Evolutionary conservation across 2,329 filamentous ascomycete genomes (phyloP).

Genomic region (Colletotrichum sp.): DNA sequence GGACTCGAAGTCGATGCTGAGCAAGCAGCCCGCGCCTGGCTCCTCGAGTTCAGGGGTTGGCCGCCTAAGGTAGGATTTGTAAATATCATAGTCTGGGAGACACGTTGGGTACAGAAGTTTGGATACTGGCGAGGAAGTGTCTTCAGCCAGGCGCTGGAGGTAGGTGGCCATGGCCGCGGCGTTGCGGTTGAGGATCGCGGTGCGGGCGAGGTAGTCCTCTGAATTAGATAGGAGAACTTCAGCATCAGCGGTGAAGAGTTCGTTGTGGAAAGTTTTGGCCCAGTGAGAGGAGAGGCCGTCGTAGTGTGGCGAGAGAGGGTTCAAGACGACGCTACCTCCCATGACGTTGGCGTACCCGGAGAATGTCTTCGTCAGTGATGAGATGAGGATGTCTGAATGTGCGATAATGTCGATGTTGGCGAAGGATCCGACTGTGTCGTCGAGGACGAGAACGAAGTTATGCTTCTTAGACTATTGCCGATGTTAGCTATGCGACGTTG

Average conservation of each 20-base stretch:
- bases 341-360: slow-evolving; percentile 61
- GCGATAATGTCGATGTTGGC: slow-evolving; percentile 55
- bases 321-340: slow-evolving; percentile 55
- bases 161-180: slow-evolving; percentile 45
- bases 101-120: slow-evolving; percentile 50
- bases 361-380: slow-evolving; percentile 64
- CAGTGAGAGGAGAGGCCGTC: slow-evolving; percentile 33
- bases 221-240: slow-evolving; percentile 49
- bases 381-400: slow-evolving; percentile 54
- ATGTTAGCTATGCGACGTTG: background rate
- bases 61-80: slow-evolving; percentile 39
- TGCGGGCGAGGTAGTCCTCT: slow-evolving; percentile 44
- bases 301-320: slow-evolving; percentile 49
- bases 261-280: slow-evolving; percentile 37
- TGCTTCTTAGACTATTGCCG: slow-evolving; percentile 38
- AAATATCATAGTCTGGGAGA: slow-evolving; percentile 38
- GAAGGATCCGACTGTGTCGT: slow-evolving; percentile 54
- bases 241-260: slow-evolving; percentile 53
- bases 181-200: slow-evolving; percentile 45
- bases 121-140: slow-evolving; percentile 38
- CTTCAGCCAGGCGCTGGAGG: slow-evolving; percentile 34
- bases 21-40: slow-evolving; percentile 60
- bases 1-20: slow-evolving; percentile 55
- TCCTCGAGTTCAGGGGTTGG: slow-evolving; percentile 46
- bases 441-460: slow-evolving; percentile 48